Conservation (phyloP, 495 filamentous ascomycete species). For the Aspergillus panamensis region DNA sequence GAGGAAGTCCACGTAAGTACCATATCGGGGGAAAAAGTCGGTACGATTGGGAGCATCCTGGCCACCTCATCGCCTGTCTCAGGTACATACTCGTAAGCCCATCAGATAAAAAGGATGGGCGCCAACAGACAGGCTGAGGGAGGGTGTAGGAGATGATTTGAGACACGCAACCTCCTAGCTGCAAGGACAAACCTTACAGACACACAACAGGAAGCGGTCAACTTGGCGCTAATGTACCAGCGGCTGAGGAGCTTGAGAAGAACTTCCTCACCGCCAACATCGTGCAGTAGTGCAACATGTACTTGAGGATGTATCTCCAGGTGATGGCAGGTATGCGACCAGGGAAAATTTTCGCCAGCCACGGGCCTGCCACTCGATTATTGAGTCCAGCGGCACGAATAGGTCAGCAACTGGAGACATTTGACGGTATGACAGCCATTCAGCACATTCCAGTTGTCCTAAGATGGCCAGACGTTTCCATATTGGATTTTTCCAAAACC, state of each 20-base stretch:
- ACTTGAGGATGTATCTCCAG: not conserved
- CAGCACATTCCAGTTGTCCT: slow-evolving; percentile 12
- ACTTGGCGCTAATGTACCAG: slow-evolving; percentile 16
- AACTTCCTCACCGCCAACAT: slow-evolving; percentile 23
- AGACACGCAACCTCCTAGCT: slow-evolving; percentile 18
- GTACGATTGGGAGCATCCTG: not conserved
- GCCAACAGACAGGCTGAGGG: not conserved
- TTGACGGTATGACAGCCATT: slow-evolving; percentile 1
- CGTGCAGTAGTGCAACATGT: slow-evolving; percentile 9
- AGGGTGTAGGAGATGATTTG: slow-evolving; percentile 4
- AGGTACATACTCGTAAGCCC: not conserved
- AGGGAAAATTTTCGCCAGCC: slow-evolving; percentile 17
- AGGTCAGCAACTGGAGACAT: slow-evolving; percentile 1
- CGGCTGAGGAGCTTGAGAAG: not conserved
- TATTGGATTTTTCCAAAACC: not conserved
- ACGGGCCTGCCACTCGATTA: slow-evolving; percentile 10
- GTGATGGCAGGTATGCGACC: slow-evolving; percentile 12
- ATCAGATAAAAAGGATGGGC: not conserved
- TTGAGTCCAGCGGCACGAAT: not conserved
- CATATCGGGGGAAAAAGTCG: not conserved
- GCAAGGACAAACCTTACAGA: slow-evolving; percentile 36
- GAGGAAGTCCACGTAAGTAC: not conserved
- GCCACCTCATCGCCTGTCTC: not conserved
- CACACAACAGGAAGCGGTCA: slow-evolving; percentile 39
- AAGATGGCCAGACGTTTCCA: slow-evolving; percentile 1